A percentile compares a stretch with the other conserved stretches of the same genome.
These are phyloP conservation scores for Stipa capillata DNA, from an alignment of 176 grass and related monocot species.

Conservation along the genomic window DNA sequence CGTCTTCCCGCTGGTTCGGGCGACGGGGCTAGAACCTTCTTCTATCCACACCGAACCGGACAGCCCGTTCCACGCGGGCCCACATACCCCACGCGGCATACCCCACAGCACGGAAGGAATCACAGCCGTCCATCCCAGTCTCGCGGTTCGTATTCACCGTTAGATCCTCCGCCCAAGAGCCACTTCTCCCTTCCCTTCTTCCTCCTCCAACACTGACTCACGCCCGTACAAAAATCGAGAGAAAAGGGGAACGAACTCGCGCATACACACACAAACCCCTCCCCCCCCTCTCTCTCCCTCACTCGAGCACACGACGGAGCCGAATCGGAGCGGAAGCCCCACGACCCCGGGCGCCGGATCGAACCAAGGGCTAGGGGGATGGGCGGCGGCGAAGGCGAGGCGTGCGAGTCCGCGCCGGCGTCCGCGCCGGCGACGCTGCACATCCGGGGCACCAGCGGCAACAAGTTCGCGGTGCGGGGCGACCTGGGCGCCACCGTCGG, in stretches of 20 bases:
- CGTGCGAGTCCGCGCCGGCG: not conserved
- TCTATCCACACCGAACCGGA: not conserved
- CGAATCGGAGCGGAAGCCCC: constrained; percentile 5
- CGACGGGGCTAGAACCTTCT: not conserved
- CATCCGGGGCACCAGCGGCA: constrained; percentile 53
- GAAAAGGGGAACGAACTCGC: not conserved
- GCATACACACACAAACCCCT: not conserved
- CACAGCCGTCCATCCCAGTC: not conserved
- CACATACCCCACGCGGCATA: not conserved
- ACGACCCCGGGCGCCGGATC: constrained; percentile 11
- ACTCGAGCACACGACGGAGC: not conserved
- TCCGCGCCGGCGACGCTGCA: constrained; percentile 29
- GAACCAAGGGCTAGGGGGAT: constrained; percentile 34
- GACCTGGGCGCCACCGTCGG: constrained; percentile 38
- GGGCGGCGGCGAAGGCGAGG: constrained; percentile 28
- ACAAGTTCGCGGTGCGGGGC: constrained; percentile 48
- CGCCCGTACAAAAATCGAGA: constrained; percentile 15
- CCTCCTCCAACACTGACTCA: constrained; percentile 8
- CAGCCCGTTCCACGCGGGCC: constrained; percentile 7
- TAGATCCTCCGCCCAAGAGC: not conserved
- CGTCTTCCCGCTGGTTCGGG: not conserved
- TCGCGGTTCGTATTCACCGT: not conserved
- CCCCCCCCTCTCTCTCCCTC: not conserved
- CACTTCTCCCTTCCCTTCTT: not conserved
- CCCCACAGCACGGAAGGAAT: not conserved